Percentiles rank a stretch among this genome's conserved stretches.
phyloP scores from a whole-genome alignment of 371 early-diverging fungal genomes.

The Sporodiniella umbellata region DNA sequence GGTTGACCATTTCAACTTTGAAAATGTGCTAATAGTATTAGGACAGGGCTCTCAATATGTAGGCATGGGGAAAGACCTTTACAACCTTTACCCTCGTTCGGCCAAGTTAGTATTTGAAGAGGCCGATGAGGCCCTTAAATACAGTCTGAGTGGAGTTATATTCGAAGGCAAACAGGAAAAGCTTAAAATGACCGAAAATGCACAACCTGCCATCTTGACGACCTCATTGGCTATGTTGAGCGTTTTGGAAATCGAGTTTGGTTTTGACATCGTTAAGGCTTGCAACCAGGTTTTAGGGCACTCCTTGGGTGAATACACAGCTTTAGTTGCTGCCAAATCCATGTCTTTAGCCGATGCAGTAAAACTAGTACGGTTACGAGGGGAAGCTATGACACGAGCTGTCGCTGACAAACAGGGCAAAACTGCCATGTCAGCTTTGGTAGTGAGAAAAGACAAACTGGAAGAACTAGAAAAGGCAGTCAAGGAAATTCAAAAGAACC shows the following conservation, averaged over 20 bases:
- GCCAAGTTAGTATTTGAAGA: conserved; percentile 87
- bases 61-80: conserved; percentile 95
- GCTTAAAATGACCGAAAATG: conserved; percentile 83
- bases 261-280: conserved; percentile 68
- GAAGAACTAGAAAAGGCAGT: conserved; percentile 66
- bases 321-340: conserved; percentile 78
- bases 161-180: conserved; percentile 80
- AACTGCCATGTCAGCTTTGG: conserved; percentile 88
- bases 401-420: conserved; percentile 59
- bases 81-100: conserved; percentile 60
- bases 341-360: conserved; percentile 80
- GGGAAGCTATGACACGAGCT: conserved; percentile 84
- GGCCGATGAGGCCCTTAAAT: conserved; percentile 79
- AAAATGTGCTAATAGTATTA: conserved; percentile 1
- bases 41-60: conserved; percentile 88
- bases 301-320: conserved; percentile 93
- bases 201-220: conserved; percentile 93
- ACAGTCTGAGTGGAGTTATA: conserved; percentile 68
- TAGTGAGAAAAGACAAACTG: conserved; percentile 72
- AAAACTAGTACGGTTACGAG: conserved; percentile 79
- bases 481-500: conserved; percentile 55
- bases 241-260: conserved; percentile 81
- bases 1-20: conserved; percentile 20
- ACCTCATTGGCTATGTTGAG: conserved; percentile 88
- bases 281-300: conserved; percentile 87